Conservation (phyloP, 1,139 yeast genomes). For the Magnusiomyces suaveolens region DNA sequence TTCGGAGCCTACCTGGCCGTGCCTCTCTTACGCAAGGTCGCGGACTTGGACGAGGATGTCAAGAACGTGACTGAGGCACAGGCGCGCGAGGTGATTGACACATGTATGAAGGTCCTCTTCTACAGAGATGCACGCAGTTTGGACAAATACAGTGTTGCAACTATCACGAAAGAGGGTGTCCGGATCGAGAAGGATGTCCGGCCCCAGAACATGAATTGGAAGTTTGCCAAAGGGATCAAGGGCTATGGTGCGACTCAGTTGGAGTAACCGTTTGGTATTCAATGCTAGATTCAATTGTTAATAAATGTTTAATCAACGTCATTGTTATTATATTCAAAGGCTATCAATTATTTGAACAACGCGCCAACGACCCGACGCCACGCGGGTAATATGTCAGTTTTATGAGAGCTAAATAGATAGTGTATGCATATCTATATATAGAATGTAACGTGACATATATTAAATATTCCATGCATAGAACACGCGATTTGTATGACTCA, state of each 20-base stretch:
- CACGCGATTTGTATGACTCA: neutral
- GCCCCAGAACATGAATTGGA: constrained; percentile 79
- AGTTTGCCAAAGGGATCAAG: constrained; percentile 73
- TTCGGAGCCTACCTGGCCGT: constrained; percentile 92
- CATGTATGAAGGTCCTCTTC: constrained; percentile 88
- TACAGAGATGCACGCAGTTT: constrained; percentile 94
- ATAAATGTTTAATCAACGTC: no score
- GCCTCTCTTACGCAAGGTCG: constrained; percentile 79
- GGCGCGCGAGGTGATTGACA: constrained; percentile 65
- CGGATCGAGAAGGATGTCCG: constrained; percentile 55
- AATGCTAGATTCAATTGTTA: no score
- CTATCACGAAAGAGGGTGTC: constrained; percentile 56
- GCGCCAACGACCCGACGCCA: no score
- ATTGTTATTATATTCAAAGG: neutral
- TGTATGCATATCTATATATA: no score
- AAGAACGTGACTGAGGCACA: constrained; percentile 57
- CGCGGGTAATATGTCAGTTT: no score
- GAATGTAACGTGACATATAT: neutral
- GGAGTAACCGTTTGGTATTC: constrained; percentile 20
- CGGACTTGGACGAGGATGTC: constrained; percentile 69
- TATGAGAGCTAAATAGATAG: no score
- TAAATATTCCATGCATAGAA: neutral
- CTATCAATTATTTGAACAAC: neutral
- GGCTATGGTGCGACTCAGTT: constrained; percentile 72
- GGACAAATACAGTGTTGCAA: constrained; percentile 74